Percentiles rank a stretch among this genome's conserved stretches.
phyloP scores from a whole-genome alignment of 345 rosid species.

The Erodium maritimum region DNA sequence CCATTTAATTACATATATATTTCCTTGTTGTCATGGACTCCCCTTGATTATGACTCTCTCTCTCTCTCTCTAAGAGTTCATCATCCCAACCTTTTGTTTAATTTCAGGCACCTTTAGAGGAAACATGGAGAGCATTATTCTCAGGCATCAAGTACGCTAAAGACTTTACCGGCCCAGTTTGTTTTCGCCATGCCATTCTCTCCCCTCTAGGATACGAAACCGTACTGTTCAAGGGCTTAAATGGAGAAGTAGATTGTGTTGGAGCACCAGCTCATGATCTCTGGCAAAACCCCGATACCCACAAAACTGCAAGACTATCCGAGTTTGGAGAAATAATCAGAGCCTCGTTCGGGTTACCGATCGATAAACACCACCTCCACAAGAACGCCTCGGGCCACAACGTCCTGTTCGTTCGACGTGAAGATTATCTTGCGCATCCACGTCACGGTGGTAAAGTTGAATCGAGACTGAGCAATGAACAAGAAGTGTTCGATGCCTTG shows the following conservation, averaged over 20 bases:
- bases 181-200: conserved; percentile 74
- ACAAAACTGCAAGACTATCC: conserved; percentile 59
- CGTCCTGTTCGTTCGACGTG: conserved; percentile 33
- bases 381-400: not conserved
- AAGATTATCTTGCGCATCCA: conserved; percentile 90
- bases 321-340: conserved; percentile 95
- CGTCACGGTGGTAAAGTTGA: conserved; percentile 68
- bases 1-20: no score
- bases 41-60: no score
- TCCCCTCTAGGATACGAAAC: conserved; percentile 89
- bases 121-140: conserved; percentile 80
- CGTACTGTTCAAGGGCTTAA: conserved; percentile 60
- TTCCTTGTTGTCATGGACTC: no score
- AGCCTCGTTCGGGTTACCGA: conserved; percentile 54
- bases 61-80: no score
- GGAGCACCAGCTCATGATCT: conserved; percentile 37
- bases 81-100: not conserved
- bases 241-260: conserved; percentile 35
- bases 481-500: conserved; percentile 44
- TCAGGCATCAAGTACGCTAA: conserved; percentile 66
- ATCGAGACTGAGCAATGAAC: not conserved
- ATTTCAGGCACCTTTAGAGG: conserved; percentile 73
- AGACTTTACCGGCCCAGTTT: conserved; percentile 63
- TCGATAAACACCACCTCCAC: not conserved
- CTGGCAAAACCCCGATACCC: conserved; percentile 52